These are phyloP conservation scores for Eimeria sp. DNA, from an alignment of 169 alveolate genomes.

Conservation along the genomic window DNA sequence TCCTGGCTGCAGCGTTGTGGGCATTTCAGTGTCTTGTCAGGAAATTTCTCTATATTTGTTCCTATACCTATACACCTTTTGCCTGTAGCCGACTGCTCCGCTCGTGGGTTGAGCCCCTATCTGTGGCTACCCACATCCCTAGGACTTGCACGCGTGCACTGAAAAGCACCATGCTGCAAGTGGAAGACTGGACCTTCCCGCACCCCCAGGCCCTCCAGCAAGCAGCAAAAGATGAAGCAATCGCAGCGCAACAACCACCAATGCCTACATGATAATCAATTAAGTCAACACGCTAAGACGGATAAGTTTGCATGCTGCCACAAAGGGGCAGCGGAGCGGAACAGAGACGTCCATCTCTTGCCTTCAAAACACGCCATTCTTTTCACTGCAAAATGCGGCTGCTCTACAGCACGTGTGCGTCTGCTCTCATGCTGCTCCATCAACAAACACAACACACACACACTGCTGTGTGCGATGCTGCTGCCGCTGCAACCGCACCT, in stretches of 20 bases:
- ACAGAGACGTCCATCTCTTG: conserved; percentile 44
- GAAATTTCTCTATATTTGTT: neutral
- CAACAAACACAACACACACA: neutral
- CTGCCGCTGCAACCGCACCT: conserved; percentile 60
- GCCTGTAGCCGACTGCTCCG: no score
- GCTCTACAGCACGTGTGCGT: conserved; percentile 38
- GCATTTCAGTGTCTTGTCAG: neutral
- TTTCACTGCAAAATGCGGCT: conserved; percentile 47
- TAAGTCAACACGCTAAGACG: conserved; percentile 54
- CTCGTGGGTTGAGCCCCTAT: no score
- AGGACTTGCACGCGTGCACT: no score
- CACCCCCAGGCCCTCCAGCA: neutral
- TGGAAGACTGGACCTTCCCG: no score
- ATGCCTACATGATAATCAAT: neutral
- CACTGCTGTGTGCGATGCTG: conserved; percentile 46
- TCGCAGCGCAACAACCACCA: neutral
- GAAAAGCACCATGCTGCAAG: no score
- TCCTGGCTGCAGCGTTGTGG: neutral
- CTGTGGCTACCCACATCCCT: neutral
- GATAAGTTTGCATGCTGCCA: conserved; percentile 35
- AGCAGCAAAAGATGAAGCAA: neutral
- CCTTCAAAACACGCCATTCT: conserved; percentile 17
- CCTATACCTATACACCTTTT: neutral
- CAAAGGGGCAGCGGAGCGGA: conserved; percentile 43
- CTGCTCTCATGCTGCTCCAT: conserved; percentile 35